Percentiles rank a stretch among this genome's conserved stretches.
These are phyloP conservation scores for Fusarium praegraminearum DNA, from an alignment of 2,329 filamentous ascomycete genomes.

Conservation along the genomic window DNA sequence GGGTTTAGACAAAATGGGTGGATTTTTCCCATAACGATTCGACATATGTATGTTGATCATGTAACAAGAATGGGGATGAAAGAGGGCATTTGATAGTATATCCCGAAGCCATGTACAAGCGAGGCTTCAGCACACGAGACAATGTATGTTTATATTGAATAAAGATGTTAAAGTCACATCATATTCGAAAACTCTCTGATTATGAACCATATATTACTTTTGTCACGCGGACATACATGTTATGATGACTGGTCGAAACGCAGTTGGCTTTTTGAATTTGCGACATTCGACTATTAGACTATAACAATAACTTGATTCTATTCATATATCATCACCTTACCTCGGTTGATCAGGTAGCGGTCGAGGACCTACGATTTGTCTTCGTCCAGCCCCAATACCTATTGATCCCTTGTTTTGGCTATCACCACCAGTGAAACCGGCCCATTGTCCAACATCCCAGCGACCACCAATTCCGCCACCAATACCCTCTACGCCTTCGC, in stretches of 20 bases:
- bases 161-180: neutral
- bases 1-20: constrained; percentile 32
- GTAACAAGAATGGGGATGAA: neutral
- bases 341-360: constrained; percentile 66
- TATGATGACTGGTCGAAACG: neutral
- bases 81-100: neutral
- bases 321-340: constrained; percentile 26
- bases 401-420: constrained; percentile 74
- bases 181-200: neutral
- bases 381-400: constrained; percentile 76
- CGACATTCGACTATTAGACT: neutral
- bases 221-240: neutral
- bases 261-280: neutral
- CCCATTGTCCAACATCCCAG: constrained; percentile 83
- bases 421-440: constrained; percentile 80
- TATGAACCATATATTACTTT: neutral
- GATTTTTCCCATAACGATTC: constrained; percentile 5
- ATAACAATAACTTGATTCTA: constrained; percentile 5
- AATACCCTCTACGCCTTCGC: constrained; percentile 69
- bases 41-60: constrained; percentile 5
- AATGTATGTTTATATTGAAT: neutral
- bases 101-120: constrained; percentile 16
- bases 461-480: constrained; percentile 74
- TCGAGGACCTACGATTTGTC: constrained; percentile 84
- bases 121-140: constrained; percentile 2